These are phyloP conservation scores for Scolecobasidium constrictum DNA, from an alignment of 2,329 filamentous ascomycete genomes.

Conservation along the genomic window DNA sequence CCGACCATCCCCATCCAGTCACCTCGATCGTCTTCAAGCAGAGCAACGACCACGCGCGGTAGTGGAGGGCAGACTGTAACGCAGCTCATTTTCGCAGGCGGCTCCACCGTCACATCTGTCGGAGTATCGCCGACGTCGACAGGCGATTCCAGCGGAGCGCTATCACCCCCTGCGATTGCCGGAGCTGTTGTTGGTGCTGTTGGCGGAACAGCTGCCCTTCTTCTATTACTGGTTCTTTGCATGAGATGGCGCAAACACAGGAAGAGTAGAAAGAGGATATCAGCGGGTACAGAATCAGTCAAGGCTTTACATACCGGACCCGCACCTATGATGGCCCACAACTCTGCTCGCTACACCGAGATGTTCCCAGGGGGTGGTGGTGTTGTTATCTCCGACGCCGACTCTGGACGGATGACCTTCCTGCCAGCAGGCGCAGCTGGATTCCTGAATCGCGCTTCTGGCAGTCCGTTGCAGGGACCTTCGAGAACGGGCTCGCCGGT, in stretches of 20 bases:
- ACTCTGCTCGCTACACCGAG: not conserved
- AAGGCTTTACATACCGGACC: not conserved
- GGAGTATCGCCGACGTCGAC: not conserved
- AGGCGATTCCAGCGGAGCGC: not conserved
- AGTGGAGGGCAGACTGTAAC: too few relatives aligned
- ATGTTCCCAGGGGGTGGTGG: not conserved
- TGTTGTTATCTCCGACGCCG: not conserved
- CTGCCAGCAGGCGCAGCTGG: slow-evolving; percentile 6
- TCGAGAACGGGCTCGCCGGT: too few relatives aligned
- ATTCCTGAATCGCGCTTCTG: slow-evolving; percentile 7
- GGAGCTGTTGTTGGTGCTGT: slow-evolving; percentile 9
- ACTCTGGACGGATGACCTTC: slow-evolving; percentile 4
- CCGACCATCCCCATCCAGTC: too few relatives aligned
- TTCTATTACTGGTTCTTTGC: slow-evolving; percentile 6
- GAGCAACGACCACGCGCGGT: too few relatives aligned
- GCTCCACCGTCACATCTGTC: not conserved
- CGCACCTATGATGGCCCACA: not conserved
- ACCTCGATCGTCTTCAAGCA: too few relatives aligned
- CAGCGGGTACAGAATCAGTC: not conserved
- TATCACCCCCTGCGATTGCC: slow-evolving; percentile 7
- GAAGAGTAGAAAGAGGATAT: not conserved
- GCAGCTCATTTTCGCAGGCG: not conserved
- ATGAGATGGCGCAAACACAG: slow-evolving; percentile 6
- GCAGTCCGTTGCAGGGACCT: not conserved
- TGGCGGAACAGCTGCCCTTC: slow-evolving; percentile 6